phyloP scores from a whole-genome alignment of 2,329 filamentous ascomycete genomes.

The Lomentospora prolificans region DNA sequence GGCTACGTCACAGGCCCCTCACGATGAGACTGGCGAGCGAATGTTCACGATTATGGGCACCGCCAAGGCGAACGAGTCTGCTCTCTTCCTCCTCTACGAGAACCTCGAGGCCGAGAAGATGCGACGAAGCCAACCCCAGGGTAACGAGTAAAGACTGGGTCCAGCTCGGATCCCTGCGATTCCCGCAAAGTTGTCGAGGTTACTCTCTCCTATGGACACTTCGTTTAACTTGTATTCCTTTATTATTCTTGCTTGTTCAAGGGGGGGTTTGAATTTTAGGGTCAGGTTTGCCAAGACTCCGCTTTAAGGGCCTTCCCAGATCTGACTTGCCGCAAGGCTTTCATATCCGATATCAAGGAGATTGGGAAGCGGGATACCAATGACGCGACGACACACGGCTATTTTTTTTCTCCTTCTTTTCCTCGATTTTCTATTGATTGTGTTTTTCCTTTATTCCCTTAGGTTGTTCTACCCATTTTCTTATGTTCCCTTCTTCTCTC shows the following conservation, averaged over 20 bases:
- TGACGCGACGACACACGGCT: slow-evolving; percentile 6
- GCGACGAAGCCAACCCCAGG: slow-evolving; percentile 74
- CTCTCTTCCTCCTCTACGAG: slow-evolving; percentile 92
- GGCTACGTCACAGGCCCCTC: slow-evolving; percentile 52
- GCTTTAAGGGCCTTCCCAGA: slow-evolving; percentile 41
- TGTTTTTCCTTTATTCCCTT: slow-evolving; percentile 2
- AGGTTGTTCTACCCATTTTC: neutral
- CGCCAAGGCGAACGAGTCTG: slow-evolving; percentile 86
- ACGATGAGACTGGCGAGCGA: slow-evolving; percentile 93
- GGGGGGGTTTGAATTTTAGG: slow-evolving; percentile 24
- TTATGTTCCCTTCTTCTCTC: slow-evolving; percentile 5
- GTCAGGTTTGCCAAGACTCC: slow-evolving; percentile 41
- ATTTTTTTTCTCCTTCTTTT: slow-evolving; percentile 9
- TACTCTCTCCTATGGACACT: slow-evolving; percentile 5
- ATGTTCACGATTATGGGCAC: slow-evolving; percentile 99
- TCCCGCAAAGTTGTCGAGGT: slow-evolving; percentile 5
- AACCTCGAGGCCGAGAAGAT: slow-evolving; percentile 98
- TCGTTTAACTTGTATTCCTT: slow-evolving; percentile 10
- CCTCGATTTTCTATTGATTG: slow-evolving; percentile 7
- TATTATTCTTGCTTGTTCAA: slow-evolving; percentile 14
- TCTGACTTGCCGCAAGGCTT: slow-evolving; percentile 55
- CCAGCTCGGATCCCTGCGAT: slow-evolving; percentile 6
- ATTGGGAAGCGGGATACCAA: slow-evolving; percentile 8
- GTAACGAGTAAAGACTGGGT: slow-evolving; percentile 33
- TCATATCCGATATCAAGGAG: slow-evolving; percentile 18